phyloP scores from a whole-genome alignment of 106 monocot species.

The Posidonia australis region DNA sequence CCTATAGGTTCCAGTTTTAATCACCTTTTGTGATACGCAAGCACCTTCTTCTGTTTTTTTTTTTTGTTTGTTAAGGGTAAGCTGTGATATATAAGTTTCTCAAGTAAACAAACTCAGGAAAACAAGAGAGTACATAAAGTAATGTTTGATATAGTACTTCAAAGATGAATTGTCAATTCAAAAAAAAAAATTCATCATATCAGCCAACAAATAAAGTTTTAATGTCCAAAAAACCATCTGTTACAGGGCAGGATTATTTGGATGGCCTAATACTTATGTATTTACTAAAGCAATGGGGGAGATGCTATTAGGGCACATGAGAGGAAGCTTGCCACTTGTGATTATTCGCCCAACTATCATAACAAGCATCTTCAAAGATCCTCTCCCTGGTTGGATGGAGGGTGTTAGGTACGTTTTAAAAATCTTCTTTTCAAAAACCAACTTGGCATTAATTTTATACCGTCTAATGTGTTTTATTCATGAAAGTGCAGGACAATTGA shows the following conservation, averaged over 20 bases:
- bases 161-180: too few species aligned
- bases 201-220: too few species aligned
- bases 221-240: too few species aligned
- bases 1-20: too few species aligned
- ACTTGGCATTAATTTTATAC: not conserved
- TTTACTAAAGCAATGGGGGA: slow-evolving; percentile 81
- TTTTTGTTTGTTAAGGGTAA: too few species aligned
- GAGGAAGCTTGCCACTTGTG: slow-evolving; percentile 48
- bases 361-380: slow-evolving; percentile 57
- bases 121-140: too few species aligned
- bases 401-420: slow-evolving; percentile 33
- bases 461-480: not conserved
- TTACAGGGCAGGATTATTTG: slow-evolving; percentile 44
- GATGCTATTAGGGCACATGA: slow-evolving; percentile 52
- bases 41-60: too few species aligned
- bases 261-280: slow-evolving; percentile 83
- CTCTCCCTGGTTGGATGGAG: slow-evolving; percentile 74
- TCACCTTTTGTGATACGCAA: too few species aligned
- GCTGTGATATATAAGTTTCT: too few species aligned
- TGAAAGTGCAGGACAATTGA: slow-evolving; percentile 44
- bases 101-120: too few species aligned
- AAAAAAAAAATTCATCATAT: too few species aligned
- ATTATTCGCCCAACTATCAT: slow-evolving; percentile 68
- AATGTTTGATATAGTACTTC: too few species aligned
- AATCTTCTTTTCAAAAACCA: not conserved